Conservation (phyloP, 129 eudicot genomes). For the sunflower (Helianthus annuus) region HanXRQr2.0-SUNRISE NC_035443.2:3699409-3699908, state of each 20-base stretch:
- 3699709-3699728: not conserved
- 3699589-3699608: constrained; percentile 5
- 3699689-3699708: not conserved
- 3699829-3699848: no score
- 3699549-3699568: constrained; percentile 33
- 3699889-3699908: no score
- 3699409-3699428: not conserved
- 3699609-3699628: constrained; percentile 33
- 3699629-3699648: not conserved
- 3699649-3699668: no score
- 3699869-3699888: no score
- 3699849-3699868: no score
- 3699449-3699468: not conserved
- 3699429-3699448: not conserved
- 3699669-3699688: not conserved
- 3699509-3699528: constrained; percentile 1
- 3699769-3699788: no score
- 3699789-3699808: no score
- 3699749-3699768: not conserved
- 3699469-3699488: not conserved
- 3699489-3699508: not conserved
- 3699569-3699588: constrained; percentile 21
- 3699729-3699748: not conserved
- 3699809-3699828: no score
- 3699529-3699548: constrained; percentile 34